Conservation (phyloP, 108 stramenopile species). For the Pinguiococcus pyrenoidosus region DNA sequence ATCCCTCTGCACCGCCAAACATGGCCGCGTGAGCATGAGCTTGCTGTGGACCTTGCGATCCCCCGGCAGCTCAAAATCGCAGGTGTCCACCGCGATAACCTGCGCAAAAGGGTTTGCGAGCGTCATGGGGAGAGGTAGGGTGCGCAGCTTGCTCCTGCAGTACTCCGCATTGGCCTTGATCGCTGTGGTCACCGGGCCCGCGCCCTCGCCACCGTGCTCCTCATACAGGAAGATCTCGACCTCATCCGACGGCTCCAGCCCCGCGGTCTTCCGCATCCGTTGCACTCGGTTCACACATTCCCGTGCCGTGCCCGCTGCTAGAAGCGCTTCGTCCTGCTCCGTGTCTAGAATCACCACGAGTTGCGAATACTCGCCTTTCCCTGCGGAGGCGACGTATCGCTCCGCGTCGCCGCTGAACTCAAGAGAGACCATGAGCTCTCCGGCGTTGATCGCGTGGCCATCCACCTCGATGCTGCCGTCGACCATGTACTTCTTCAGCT, state of each 20-base stretch:
- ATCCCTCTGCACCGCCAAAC: no score
- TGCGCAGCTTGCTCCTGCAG: no score
- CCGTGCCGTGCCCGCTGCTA: constrained; percentile 71
- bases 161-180: no score
- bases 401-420: constrained; percentile 77
- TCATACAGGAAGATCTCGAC: neutral
- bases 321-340: constrained; percentile 78
- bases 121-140: no score
- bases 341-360: constrained; percentile 87
- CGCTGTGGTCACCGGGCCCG: no score
- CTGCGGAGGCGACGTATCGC: constrained; percentile 66
- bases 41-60: no score
- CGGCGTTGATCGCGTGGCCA: constrained; percentile 46
- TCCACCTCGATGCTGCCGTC: constrained; percentile 59
- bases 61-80: no score
- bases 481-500: neutral
- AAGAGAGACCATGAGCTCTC: constrained; percentile 69
- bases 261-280: constrained; percentile 71
- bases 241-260: neutral
- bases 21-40: no score
- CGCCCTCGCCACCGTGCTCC: no score
- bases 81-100: no score
- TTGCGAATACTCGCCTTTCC: constrained; percentile 68
- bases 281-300: constrained; percentile 90
- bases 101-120: no score